Base-by-base conservation (phyloP, 2,329 filamentous ascomycete species). In the Thermothelomyces thermophilus region DNA sequence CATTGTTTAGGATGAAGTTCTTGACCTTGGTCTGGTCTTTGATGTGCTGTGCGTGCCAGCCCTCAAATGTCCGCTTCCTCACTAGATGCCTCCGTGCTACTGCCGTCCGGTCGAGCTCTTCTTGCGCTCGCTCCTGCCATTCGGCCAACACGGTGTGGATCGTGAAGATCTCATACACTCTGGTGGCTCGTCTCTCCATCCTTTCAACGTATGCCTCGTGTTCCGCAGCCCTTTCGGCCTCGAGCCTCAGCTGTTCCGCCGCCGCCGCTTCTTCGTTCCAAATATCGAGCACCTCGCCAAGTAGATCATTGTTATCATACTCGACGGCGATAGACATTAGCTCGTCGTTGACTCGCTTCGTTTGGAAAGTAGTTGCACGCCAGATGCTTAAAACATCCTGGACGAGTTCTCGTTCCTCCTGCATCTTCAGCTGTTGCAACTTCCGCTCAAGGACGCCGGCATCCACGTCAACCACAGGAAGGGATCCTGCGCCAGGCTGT, bases 41-140 rank as follows among this genome's bases (percentile, higher is more conserved):
- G 1, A 73, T 72, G 0, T 82, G 84, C 48, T 86, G 79, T 51
- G 80, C 74, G 22, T 77, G 74, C 85, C 85, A 89, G 7, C 80
- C 80, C 51, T 78, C 79, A 64, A 87, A 88, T 53, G 82, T 83
- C 48, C 79, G 78, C 11, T 78, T 80, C 48, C 83, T 75, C 47
- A 93, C 69, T 52, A 90, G 80, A 62, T 88, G 85, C 54, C 80
- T 74, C 54, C 85, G 76, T 17, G 86, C 87, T 36, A 81, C 73
- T 4, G 77, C 79, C 3, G 86, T 87, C 35, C 80, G 77, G 54
- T 81, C 75, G 14, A 82, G 71, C 60, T 87, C 80, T 13, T 86
- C 80, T 5, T 74, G 75, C 10, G 86, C 76, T 44, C 76, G 72
- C 48, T 77, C 75, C 10, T 78, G 77, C 88, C 88, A 94, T 56